Conservation (phyloP, 2,329 filamentous ascomycete genomes). For the Neonectria punicea region DNA sequence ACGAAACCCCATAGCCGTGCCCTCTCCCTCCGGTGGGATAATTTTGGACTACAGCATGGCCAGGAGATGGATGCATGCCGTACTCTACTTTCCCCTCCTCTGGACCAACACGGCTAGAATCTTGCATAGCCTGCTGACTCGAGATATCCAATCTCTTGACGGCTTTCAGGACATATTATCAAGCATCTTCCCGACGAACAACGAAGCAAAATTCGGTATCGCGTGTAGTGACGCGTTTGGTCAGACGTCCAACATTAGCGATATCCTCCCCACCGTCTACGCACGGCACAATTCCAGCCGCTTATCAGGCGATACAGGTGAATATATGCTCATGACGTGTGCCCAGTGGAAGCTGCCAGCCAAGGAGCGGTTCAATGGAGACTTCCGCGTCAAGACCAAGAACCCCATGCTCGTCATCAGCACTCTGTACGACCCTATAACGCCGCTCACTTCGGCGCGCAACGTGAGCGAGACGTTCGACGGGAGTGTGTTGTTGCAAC, state of each 20-base stretch:
- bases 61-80: constrained; percentile 14
- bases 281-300: constrained; percentile 40
- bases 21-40: constrained; percentile 13
- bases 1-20: constrained; percentile 35
- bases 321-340: constrained; percentile 41
- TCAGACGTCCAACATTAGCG: constrained; percentile 41
- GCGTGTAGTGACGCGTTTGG: constrained; percentile 49
- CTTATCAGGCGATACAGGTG: constrained; percentile 39
- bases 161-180: not conserved
- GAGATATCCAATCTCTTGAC: constrained; percentile 26
- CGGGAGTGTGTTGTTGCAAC: too few species aligned
- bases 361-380: too few species aligned
- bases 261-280: constrained; percentile 40
- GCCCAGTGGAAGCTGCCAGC: constrained; percentile 47
- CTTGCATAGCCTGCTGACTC: constrained; percentile 50
- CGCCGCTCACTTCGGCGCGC: too few species aligned
- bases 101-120: constrained; percentile 54
- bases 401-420: too few species aligned
- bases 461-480: too few species aligned
- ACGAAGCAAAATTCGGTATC: constrained; percentile 38
- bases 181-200: not conserved
- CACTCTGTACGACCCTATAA: too few species aligned
- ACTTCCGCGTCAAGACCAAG: too few species aligned
- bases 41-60: constrained; percentile 37
- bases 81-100: constrained; percentile 40